Evolutionary conservation across 1,284 basidiomycete genomes (phyloP), one percentile per base, ranked within the genome.

Genomic region (Tilletia caries): DNA sequence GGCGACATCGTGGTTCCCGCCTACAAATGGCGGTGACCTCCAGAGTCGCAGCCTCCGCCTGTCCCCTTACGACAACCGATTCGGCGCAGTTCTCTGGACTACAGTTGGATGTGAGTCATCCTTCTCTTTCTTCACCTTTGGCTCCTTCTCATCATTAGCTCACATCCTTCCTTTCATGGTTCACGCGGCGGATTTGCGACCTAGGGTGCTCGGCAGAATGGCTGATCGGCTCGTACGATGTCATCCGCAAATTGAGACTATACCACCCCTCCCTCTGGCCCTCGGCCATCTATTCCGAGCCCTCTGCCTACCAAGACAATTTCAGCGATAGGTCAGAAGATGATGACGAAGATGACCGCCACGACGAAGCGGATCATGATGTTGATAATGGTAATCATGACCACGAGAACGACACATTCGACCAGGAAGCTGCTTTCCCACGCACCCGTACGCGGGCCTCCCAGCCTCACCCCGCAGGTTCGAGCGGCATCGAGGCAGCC

Each of bases 221-320:
- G 32, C 29, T 62, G 6, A 29, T 62, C 32, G 58, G 58, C 27
- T 62, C 58, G 23, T 62, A 62, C 58, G 58, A 62, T 37, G 58
- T 62, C 10, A 13, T 62, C 3, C 58, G 58, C 32, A 62, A 62
- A 15, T 29, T 62, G 1, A 20, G 58, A 13, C 58, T 62, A 27
- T 62, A 62, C n/a, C 58, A 62, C 18, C 58, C 58, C 32, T 33
- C 58, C 29, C 58, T 62, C 1, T 62, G 58, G 58, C 58, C 58
- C 32, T n/a, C 27, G 32, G 58, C 58, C 5, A 62, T 62, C 32
- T 62, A 62, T 29, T 13, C 32, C 18, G 32, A 29, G 15, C 20
- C 29, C 2, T 10, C 15, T 3, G 27, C 18, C 32, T 20, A 62
- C 20, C 27, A 62, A 20, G 58, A 62, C 29, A 20, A 33, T 4